phyloP scores from a whole-genome alignment of 1,284 basidiomycete genomes.

The Microbotryum silenes-acaulis region DNA sequence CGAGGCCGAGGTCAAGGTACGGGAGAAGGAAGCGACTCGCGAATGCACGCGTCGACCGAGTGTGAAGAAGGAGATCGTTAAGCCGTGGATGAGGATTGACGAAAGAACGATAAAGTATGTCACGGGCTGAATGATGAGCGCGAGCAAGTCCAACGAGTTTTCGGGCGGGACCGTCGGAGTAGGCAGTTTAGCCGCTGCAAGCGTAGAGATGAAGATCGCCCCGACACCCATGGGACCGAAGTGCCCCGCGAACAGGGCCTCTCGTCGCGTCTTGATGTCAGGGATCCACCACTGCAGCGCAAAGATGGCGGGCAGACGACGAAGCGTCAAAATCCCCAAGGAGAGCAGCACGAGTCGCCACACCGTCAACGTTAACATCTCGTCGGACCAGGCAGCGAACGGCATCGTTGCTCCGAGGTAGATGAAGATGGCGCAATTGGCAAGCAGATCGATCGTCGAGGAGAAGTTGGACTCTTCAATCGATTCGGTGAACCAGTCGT shows the following conservation, averaged over 20 bases:
- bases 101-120: conserved; percentile 84
- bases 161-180: conserved; percentile 51
- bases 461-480: conserved; percentile 93
- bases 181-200: conserved; percentile 61
- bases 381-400: conserved; percentile 65
- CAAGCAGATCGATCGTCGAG: conserved; percentile 61
- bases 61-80: conserved; percentile 88
- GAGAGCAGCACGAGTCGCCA: conserved; percentile 78
- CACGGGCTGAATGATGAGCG: conserved; percentile 74
- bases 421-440: conserved; percentile 53
- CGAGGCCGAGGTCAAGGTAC: conserved; percentile 52
- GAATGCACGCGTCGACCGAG: conserved; percentile 80
- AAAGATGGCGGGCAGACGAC: conserved; percentile 74
- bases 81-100: conserved; percentile 64
- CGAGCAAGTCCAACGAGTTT: conserved; percentile 58
- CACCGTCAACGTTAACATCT: conserved; percentile 59
- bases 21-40: conserved; percentile 77
- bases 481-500: conserved; percentile 76
- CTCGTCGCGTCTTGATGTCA: conserved; percentile 78
- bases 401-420: conserved; percentile 94
- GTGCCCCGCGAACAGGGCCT: conserved; percentile 74
- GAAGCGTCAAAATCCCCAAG: conserved; percentile 65
- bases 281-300: conserved; percentile 81
- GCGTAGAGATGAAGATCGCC: conserved; percentile 66
- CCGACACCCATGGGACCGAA: conserved; percentile 35